Percentiles rank a stretch among this genome's conserved stretches.
Conservation (phyloP, 2,329 filamentous ascomycete genomes). For the Orbilia ellipsospora region DNA sequence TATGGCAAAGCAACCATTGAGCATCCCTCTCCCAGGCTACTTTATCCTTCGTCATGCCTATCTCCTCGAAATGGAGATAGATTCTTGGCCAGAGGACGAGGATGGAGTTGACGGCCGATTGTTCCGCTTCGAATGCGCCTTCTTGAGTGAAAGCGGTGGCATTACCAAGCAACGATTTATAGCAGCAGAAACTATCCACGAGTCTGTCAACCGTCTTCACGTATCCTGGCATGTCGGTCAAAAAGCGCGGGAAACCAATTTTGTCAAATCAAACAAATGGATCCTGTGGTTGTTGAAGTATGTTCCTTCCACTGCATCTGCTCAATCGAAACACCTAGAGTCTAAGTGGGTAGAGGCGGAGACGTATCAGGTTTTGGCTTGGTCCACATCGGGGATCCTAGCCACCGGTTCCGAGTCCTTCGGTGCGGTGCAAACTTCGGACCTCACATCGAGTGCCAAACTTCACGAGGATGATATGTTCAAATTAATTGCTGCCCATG, state of each 20-base stretch:
- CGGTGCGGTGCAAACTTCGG: slow-evolving; percentile 37
- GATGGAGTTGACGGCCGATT: background rate
- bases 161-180: slow-evolving; percentile 34
- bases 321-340: slow-evolving; percentile 24
- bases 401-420: slow-evolving; percentile 38
- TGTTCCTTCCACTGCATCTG: slow-evolving; percentile 18
- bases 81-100: slow-evolving; percentile 11
- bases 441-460: slow-evolving; percentile 28
- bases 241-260: slow-evolving; percentile 22
- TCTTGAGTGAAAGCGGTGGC: slow-evolving; percentile 16
- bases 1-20: slow-evolving; percentile 20
- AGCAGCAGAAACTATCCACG: slow-evolving; percentile 35
- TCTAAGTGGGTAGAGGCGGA: slow-evolving; percentile 33
- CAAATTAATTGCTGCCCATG: slow-evolving; percentile 9
- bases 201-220: slow-evolving; percentile 32
- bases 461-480: slow-evolving; percentile 40
- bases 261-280: slow-evolving; percentile 42
- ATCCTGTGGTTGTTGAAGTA: slow-evolving; percentile 44
- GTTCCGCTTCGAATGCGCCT: slow-evolving; percentile 28
- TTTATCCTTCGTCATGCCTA: slow-evolving; percentile 43
- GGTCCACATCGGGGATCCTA: slow-evolving; percentile 38
- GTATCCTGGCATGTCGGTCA: slow-evolving; percentile 41
- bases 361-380: slow-evolving; percentile 39
- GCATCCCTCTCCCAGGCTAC: slow-evolving; percentile 30
- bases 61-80: slow-evolving; percentile 32